These are phyloP conservation scores for Flaveria floridana DNA, from an alignment of 140 eudicot species.

Conservation along the genomic window DNA sequence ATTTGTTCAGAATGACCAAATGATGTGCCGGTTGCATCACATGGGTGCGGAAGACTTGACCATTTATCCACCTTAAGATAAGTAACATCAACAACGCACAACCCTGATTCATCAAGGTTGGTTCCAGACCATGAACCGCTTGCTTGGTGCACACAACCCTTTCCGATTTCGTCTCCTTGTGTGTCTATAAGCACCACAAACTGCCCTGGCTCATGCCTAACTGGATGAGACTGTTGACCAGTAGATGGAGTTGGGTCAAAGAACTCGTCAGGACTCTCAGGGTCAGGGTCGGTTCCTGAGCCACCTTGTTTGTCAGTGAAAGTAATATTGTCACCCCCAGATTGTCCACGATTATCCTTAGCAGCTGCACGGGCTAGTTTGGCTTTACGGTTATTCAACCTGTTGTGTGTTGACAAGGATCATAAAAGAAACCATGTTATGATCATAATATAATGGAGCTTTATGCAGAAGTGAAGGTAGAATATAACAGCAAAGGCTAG, in stretches of 20 bases:
- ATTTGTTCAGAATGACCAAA: constrained; percentile 51
- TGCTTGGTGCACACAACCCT: constrained; percentile 65
- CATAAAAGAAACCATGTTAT: background rate
- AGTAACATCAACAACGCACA: constrained; percentile 71
- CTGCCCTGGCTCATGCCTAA: constrained; percentile 53
- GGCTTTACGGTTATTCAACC: constrained; percentile 96
- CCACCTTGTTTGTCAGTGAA: constrained; percentile 58
- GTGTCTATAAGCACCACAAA: constrained; percentile 50
- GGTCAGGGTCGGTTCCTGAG: constrained; percentile 39
- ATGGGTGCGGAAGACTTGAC: constrained; percentile 57
- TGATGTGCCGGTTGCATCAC: constrained; percentile 51
- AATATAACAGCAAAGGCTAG: background rate
- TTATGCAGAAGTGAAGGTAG: background rate
- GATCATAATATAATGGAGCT: background rate
- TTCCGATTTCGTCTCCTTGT: constrained; percentile 65
- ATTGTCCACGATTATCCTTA: constrained; percentile 53
- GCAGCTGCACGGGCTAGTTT: constrained; percentile 90
- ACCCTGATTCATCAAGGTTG: constrained; percentile 51
- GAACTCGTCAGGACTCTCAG: constrained; percentile 51
- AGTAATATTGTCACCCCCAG: constrained; percentile 46
- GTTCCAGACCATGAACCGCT: constrained; percentile 60
- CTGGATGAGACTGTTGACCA: constrained; percentile 31
- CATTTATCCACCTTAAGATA: constrained; percentile 51
- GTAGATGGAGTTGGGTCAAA: constrained; percentile 37
- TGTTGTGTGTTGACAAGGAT: constrained; percentile 41